Conservation (phyloP, 1,139 yeast species). For the Suhomyces guaymorum region DNA sequence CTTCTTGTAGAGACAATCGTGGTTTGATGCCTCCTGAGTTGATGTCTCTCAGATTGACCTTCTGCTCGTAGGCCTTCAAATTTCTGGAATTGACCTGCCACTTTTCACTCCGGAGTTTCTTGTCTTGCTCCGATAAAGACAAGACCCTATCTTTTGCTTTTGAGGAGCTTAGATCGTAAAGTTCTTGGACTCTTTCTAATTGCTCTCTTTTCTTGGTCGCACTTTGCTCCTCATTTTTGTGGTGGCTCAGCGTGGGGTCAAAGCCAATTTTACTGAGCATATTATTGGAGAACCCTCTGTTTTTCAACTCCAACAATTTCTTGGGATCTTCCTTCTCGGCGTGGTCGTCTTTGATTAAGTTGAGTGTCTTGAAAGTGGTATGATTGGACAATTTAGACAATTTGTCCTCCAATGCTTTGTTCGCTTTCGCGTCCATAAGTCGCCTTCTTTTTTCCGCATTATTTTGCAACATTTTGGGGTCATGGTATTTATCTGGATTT, state of each 20-base stretch:
- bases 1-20: constrained; percentile 1
- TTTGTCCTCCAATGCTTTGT: constrained; percentile 35
- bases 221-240: constrained; percentile 12
- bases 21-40: constrained; percentile 8
- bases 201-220: constrained; percentile 18
- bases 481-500: constrained; percentile 43
- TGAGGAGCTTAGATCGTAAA: constrained; percentile 26
- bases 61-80: constrained; percentile 21
- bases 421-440: constrained; percentile 35
- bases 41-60: constrained; percentile 13
- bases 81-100: constrained; percentile 25
- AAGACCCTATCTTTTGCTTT: constrained; percentile 22
- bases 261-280: constrained; percentile 49
- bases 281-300: constrained; percentile 35
- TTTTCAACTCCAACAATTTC: constrained; percentile 17
- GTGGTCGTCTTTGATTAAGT: constrained; percentile 20
- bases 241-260: constrained; percentile 44
- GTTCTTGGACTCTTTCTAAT: constrained; percentile 22
- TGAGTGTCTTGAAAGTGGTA: constrained; percentile 19
- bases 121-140: constrained; percentile 22
- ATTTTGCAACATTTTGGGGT: constrained; percentile 46
- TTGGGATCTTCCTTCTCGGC: constrained; percentile 23
- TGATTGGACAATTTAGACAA: constrained; percentile 20
- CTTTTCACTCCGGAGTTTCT: constrained; percentile 18
- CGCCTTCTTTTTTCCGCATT: constrained; percentile 36